Conservation (phyloP, 164 flowering plant species). For the Vitis cinerea region DNA sequence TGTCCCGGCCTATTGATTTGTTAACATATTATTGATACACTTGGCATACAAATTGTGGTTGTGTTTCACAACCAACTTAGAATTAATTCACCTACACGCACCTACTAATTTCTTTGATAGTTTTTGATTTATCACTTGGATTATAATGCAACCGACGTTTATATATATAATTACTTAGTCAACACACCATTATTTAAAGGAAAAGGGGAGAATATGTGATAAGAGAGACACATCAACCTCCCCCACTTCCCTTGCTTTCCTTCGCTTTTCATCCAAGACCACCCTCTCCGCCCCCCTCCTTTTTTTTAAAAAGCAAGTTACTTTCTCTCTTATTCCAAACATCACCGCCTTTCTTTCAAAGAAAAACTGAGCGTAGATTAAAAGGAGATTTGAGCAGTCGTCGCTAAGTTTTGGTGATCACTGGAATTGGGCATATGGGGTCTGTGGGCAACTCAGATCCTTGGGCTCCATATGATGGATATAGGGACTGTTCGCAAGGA, state of each 20-base stretch:
- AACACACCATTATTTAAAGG: too few species aligned
- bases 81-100: too few species aligned
- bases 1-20: too few species aligned
- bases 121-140: too few species aligned
- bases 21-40: too few species aligned
- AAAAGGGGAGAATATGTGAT: too few species aligned
- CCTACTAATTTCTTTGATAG: too few species aligned
- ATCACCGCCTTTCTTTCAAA: background rate
- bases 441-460: constrained; percentile 40
- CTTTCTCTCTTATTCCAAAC: background rate
- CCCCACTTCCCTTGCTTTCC: constrained; percentile 16
- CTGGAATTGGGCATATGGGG: constrained; percentile 27
- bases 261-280: constrained; percentile 19
- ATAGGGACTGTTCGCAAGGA: constrained; percentile 66
- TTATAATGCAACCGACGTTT: too few species aligned
- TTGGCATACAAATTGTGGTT: too few species aligned
- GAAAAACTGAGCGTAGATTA: too few species aligned
- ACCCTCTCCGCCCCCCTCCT: background rate
- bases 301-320: background rate
- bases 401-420: background rate
- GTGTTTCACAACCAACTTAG: too few species aligned
- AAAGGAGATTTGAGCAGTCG: background rate
- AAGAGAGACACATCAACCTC: constrained; percentile 18
- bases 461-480: constrained; percentile 47
- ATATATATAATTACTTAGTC: too few species aligned